Percentiles rank a stretch among this genome's conserved stretches.
Evolutionary conservation across 768 basidiomycete genomes (phyloP).

Genomic region (Xerocomellus chrysenteron): DNA sequence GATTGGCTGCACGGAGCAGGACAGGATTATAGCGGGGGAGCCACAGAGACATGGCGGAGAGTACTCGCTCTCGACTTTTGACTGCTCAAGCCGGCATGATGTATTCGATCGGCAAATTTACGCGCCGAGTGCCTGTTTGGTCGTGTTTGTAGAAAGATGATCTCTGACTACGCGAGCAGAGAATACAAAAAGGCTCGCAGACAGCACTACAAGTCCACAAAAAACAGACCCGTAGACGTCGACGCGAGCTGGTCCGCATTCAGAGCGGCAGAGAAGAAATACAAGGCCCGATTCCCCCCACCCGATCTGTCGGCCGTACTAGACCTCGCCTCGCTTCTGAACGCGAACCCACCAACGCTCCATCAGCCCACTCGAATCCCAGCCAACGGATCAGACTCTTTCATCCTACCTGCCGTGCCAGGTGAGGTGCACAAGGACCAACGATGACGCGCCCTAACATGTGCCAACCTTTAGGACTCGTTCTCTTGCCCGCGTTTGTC

Average conservation of each 20-base stretch:
- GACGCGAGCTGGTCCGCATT: constrained; percentile 72
- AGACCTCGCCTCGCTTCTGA: constrained; percentile 53
- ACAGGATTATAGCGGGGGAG: constrained; percentile 56
- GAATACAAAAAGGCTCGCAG: constrained; percentile 49
- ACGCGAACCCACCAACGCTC: constrained; percentile 5
- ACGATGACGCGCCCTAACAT: background rate
- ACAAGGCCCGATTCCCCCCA: constrained; percentile 76
- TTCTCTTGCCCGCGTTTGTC: constrained; percentile 78
- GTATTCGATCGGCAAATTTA: constrained; percentile 1
- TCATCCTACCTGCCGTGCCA: constrained; percentile 37
- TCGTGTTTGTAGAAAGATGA: constrained; percentile 29
- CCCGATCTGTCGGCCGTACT: constrained; percentile 69
- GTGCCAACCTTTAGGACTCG: constrained; percentile 60
- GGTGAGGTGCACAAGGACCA: constrained; percentile 25
- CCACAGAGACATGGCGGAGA: constrained; percentile 68
- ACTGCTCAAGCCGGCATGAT: background rate
- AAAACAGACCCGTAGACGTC: constrained; percentile 43
- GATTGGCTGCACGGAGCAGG: constrained; percentile 37
- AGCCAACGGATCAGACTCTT: background rate
- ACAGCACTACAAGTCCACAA: constrained; percentile 60
- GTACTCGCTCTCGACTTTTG: no score
- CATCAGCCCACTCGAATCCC: constrained; percentile 6
- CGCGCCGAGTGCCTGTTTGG: constrained; percentile 18
- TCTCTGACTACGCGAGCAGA: background rate
- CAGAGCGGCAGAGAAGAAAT: constrained; percentile 74